Base-by-base conservation (phyloP, 164 flowering plant genomes). In the Chimonanthus praecox region DNA sequence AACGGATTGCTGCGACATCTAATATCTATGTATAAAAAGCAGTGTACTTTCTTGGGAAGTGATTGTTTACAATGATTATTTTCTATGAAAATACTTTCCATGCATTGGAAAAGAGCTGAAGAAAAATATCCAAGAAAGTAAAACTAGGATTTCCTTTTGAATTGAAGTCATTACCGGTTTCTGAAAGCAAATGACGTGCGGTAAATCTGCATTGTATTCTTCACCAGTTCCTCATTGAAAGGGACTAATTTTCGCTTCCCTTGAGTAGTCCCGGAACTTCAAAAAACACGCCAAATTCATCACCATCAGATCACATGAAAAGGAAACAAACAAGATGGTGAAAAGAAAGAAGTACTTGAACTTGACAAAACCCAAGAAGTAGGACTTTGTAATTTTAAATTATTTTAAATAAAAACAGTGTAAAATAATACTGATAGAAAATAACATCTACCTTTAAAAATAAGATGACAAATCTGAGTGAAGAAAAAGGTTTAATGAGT, bases 241-340 rank as follows among this genome's bases (percentile, higher is more conserved):
- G 98, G 98, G 3, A 94, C 78, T 71, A 76, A 89, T 79, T 94
- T 94, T 20, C 86, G 92, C 86, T 78, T 89, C 21, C 99, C 98
- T 73, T 88, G 89, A 58, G 93, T 89, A 3, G 98, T 92, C 3
- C 98, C 98, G 75, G 97, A 91, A 75, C 99, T 94, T 87, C 85
- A 85, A 73, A 18, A 78, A 72, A 50, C 13, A 0, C 65, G 33
- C 20, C 65, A 62, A 16, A n/a, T 54, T 62, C 65, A 8, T 33
- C 4, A 8, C 46, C 16, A 44, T 3, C 46, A 66, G 8, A 44
- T 66, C 45, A 43, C 33, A 63, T 7, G 3, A 7, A 63, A 62
- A 20, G 21, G 20, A 18, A 62, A 0, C 33, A 33, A 33, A 33
- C 33, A 33, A 33, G 33, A 33, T 33, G 33, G 33, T 33, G 7